A percentile compares a stretch with the other conserved stretches of the same genome.
phyloP scores from a whole-genome alignment of 2,329 filamentous ascomycete genomes.

The Fusarium begoniae region DNA sequence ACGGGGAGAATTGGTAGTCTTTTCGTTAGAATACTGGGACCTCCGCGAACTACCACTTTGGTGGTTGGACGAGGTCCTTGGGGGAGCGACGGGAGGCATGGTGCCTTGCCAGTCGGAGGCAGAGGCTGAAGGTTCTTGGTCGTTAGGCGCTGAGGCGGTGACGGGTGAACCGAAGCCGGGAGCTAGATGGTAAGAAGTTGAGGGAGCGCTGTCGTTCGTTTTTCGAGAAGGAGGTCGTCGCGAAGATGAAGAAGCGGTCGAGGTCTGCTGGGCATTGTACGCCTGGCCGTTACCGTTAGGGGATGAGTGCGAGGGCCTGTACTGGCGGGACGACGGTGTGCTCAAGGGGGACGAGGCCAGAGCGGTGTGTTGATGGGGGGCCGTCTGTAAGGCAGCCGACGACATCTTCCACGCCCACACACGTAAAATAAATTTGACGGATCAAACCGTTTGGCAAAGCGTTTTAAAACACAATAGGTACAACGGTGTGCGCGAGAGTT shows the following conservation, averaged over 20 bases:
- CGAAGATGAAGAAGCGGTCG: conserved; percentile 60
- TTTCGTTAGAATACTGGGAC: conserved; percentile 56
- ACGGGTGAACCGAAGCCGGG: conserved; percentile 60
- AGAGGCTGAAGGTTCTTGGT: conserved; percentile 53
- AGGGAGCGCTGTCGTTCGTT: conserved; percentile 60
- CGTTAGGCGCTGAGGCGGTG: conserved; percentile 52
- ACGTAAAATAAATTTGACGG: conserved; percentile 29
- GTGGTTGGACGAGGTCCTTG: conserved; percentile 80
- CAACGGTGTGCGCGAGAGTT: conserved; percentile 18
- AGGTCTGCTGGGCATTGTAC: conserved; percentile 63
- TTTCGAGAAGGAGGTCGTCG: conserved; percentile 62
- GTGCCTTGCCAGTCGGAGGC: conserved; percentile 64
- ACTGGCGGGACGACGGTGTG: conserved; percentile 60
- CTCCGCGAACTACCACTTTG: conserved; percentile 56
- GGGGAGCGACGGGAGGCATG: conserved; percentile 78
- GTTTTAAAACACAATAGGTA: conserved; percentile 7
- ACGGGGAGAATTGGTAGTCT: conserved; percentile 54
- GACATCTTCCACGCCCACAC: conserved; percentile 48
- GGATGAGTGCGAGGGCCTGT: conserved; percentile 61
- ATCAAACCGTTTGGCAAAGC: conserved; percentile 8
- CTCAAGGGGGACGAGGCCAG: conserved; percentile 60
- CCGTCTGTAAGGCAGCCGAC: conserved; percentile 70
- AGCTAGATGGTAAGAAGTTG: conserved; percentile 48
- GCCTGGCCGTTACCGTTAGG: conserved; percentile 62
- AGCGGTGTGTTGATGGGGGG: conserved; percentile 64